Base-by-base conservation (phyloP, 83 land plant genomes). In the Picea engelmannii region DNA sequence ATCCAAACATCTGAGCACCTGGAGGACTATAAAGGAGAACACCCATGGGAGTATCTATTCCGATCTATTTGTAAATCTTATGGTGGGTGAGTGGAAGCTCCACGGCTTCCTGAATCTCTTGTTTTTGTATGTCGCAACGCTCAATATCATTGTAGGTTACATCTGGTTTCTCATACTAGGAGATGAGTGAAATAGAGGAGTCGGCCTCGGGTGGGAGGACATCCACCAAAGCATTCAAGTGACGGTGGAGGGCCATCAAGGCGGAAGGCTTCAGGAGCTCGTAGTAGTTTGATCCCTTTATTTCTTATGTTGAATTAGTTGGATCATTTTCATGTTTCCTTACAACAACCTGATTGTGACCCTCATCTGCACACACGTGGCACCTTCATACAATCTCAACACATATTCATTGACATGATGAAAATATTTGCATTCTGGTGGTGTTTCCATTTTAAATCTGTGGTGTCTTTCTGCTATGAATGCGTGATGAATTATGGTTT, bases 161-260 rank as follows among this genome's bases (percentile, higher is more conserved):
- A 70, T 94, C 98, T 38, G 95, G 98, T 89, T 96, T 96, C 87
- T 96, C 98, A 2, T 91, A 91, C 92, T 96, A 95, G 76, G 94
- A 91, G 10, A 96, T 89, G 20, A 96, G 83, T 11, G 97, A 96
- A 27, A 96, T 96, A 31, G 95, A 92, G 42, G 97, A 96, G 67
- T 96, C 97, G 9, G 95, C 98, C 87, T 96, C 98, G 0, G 98
- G 98, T 10, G 98, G 98, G 60, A 95, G 86, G 7, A 95, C 98
- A 65, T 95, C 98, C 20, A 95, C 97, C 2, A 96, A 88, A 25
- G 98, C 95, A 49, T 96, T 96, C 4, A 97, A 96, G 73, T 94
- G 98, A 11, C 98, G 85, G 73, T 96, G 97, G 44, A 96, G 85
- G 2, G 98, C 98, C 0, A 96, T 97, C 2, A 91, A 90, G 13